Evolutionary conservation across 2,329 filamentous ascomycete genomes (phyloP).

Genomic region (Ceratocystis papillata): DNA sequence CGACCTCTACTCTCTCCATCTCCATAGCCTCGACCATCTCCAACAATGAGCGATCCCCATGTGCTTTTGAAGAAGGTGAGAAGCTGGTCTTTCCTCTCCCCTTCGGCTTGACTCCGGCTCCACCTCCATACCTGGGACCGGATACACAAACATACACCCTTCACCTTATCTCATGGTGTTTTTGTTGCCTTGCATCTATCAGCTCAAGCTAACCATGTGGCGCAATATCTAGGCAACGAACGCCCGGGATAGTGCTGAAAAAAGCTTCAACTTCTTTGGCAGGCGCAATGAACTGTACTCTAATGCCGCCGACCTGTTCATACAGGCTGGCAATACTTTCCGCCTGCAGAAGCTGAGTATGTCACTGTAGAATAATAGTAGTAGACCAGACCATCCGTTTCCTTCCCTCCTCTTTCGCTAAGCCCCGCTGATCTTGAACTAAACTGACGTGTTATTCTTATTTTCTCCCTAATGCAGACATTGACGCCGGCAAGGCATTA

Average conservation of each 20-base stretch:
- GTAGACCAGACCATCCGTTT: conserved; percentile 8
- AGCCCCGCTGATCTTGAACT: background rate
- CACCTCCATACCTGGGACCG: too few species aligned
- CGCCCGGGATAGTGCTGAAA: conserved; percentile 57
- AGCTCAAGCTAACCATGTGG: background rate
- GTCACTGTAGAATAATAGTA: conserved; percentile 26
- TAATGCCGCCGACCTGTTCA: conserved; percentile 76
- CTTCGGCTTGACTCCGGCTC: too few species aligned
- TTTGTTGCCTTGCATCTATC: background rate
- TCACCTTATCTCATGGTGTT: background rate
- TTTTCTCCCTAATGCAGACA: conserved; percentile 41
- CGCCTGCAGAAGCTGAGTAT: conserved; percentile 74
- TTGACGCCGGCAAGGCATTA: conserved; percentile 77
- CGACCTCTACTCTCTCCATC: background rate
- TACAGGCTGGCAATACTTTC: conserved; percentile 83
- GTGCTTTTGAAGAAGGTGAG: conserved; percentile 66
- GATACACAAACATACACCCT: too few species aligned
- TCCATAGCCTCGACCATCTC: background rate
- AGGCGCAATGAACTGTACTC: conserved; percentile 81
- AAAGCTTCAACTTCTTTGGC: conserved; percentile 84
- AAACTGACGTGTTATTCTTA: conserved; percentile 4
- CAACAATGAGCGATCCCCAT: conserved; percentile 47
- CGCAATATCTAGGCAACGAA: conserved; percentile 64
- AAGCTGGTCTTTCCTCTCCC: too few species aligned
- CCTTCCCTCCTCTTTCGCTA: background rate